A percentile compares a stretch with the other conserved stretches of the same genome.
phyloP scores from a whole-genome alignment of 306 rosid species.

The Dryas octopetala region DNA sequence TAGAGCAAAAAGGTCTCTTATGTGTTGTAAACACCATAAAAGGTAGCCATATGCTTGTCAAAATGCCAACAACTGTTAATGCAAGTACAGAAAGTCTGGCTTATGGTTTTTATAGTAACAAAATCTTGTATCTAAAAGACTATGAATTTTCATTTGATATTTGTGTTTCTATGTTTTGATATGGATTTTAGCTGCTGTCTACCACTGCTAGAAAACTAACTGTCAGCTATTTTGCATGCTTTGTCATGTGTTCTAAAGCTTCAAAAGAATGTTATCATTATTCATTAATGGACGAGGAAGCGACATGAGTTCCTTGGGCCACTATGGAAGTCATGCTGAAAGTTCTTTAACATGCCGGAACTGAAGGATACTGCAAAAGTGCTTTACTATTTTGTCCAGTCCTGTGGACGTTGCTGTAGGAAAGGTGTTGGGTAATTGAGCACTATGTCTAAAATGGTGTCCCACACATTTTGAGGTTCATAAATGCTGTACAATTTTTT shows the following conservation, averaged over 20 bases:
- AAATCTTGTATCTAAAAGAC: not conserved
- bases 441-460: not conserved
- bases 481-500: not conserved
- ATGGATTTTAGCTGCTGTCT: not conserved
- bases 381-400: not conserved
- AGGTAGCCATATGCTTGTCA: not conserved
- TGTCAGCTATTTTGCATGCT: not conserved
- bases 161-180: not conserved
- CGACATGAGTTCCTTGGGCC: not conserved
- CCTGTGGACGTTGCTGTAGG: not conserved
- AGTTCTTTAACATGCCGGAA: slow-evolving; percentile 1
- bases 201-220: not conserved
- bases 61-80: not conserved
- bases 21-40: not conserved
- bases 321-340: not conserved
- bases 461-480: not conserved
- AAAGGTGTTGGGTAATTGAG: not conserved
- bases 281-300: not conserved
- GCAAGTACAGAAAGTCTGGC: not conserved
- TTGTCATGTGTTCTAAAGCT: not conserved
- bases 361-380: not conserved
- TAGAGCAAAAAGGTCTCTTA: not conserved
- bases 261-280: not conserved
- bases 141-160: not conserved
- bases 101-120: not conserved